Evolutionary conservation across 441 rosid genomes (phyloP), one percentile per base, ranked within the genome.

Genomic region (Gossypium aridum): DNA sequence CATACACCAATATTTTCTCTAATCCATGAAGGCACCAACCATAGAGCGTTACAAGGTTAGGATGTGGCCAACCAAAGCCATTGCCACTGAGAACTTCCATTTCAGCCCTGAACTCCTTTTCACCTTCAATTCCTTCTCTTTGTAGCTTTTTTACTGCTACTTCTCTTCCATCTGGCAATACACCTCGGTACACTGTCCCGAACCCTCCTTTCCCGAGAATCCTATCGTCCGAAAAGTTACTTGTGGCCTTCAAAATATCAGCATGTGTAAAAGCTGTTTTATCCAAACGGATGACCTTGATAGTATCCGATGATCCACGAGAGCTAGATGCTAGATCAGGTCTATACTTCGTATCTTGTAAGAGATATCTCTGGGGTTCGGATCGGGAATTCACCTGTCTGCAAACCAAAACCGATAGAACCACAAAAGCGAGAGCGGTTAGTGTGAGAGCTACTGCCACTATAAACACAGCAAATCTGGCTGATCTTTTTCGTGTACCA

Each of bases 141-240:
- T 89, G 97, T 7, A 89, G 90, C 87, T 89, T 91, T 84, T 94
- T 92, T n/a, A 94, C 92, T 3, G 97, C 98, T 31, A 94, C 92
- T 69, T 90, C 84, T 82, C 94, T 85, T 20, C 97, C 98, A 56
- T 90, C 95, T 3, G 96, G 97, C 61, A 94, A 80, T 55, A 83
- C 75, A 26, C 97, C 98, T 73, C 83, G 74, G 80, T 91, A 94
- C 55, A 94, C 98, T 1, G 89, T 91, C 66, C 96, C 97, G 31
- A 84, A 94, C 26, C 98, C 98, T 53, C 98, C 98, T 26, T 86
- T 92, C 26, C 98, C 98, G 0, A 92, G 83, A 57, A 94, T 83
- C 79, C 94, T 90, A 19, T 78, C 80, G 12, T 92, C 92, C 0
- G 96, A 87, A 81, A 94, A 94, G 57, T 84, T 87, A 9, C 86